Conservation (phyloP, 2,329 filamentous ascomycete genomes). For the Alternaria sp. region DNA sequence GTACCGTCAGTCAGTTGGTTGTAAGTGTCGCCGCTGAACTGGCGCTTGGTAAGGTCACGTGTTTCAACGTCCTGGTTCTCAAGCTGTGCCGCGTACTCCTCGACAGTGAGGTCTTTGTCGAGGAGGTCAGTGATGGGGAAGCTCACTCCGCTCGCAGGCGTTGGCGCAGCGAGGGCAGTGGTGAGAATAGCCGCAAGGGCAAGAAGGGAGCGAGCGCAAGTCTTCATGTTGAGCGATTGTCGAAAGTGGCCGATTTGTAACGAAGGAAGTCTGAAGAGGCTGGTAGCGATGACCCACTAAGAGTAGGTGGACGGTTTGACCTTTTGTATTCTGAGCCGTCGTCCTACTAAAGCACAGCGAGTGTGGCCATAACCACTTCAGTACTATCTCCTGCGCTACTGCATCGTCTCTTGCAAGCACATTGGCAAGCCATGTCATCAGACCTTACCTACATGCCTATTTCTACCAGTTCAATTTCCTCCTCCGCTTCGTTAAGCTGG, state of each 20-base stretch:
- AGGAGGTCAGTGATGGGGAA: slow-evolving; percentile 37
- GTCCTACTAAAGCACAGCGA: neutral
- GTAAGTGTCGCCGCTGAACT: slow-evolving; percentile 32
- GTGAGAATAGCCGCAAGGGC: slow-evolving; percentile 23
- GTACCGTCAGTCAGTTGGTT: slow-evolving; percentile 42
- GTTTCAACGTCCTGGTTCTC: slow-evolving; percentile 16
- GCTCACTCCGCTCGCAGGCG: slow-evolving; percentile 23
- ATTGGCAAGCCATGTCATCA: slow-evolving; percentile 5
- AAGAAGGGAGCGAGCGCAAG: slow-evolving; percentile 20
- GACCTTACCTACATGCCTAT: neutral
- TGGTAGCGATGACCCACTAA: neutral
- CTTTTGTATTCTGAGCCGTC: slow-evolving; percentile 9
- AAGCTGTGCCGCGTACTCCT: slow-evolving; percentile 32
- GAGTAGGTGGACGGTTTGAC: neutral
- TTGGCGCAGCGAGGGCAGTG: slow-evolving; percentile 22
- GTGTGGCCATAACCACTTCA: neutral
- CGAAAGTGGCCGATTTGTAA: neutral
- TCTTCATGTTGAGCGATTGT: slow-evolving; percentile 25
- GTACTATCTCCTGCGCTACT: neutral
- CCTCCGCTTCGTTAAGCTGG: slow-evolving; percentile 6
- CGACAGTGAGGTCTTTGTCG: slow-evolving; percentile 29
- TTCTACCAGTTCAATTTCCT: slow-evolving; percentile 7
- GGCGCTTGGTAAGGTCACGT: slow-evolving; percentile 23
- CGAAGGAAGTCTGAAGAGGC: neutral
- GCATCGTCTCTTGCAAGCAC: neutral